Conservation (phyloP, 176 grass and related monocot genomes). For the Phyllostachys edulis region DNA sequence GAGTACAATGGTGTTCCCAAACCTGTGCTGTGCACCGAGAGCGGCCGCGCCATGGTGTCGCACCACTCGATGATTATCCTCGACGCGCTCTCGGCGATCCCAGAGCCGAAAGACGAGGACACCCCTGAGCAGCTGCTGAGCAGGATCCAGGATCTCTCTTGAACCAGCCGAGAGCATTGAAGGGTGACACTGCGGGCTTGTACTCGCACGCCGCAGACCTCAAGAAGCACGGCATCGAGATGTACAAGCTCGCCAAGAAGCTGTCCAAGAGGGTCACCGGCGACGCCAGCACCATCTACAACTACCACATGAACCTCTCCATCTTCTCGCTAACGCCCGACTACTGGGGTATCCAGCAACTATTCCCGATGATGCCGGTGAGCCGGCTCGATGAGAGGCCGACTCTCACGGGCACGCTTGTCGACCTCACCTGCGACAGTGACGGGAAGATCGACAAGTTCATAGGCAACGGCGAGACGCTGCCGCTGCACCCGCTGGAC, state of each 20-base stretch:
- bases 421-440: conserved; percentile 44
- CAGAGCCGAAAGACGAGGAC: conserved; percentile 3
- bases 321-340: conserved; percentile 37
- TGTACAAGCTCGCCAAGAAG: conserved; percentile 4
- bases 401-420: background rate
- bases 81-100: conserved; percentile 19
- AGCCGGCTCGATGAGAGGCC: conserved; percentile 28
- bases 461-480: conserved; percentile 8
- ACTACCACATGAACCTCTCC: conserved; percentile 55
- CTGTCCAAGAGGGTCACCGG: conserved; percentile 5
- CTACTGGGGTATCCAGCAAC: conserved; percentile 20
- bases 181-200: background rate
- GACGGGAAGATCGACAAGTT: conserved; percentile 36
- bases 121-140: background rate
- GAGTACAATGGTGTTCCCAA: background rate
- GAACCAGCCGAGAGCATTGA: background rate
- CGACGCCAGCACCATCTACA: background rate
- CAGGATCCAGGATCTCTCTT: background rate
- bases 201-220: background rate
- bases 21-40: conserved; percentile 35
- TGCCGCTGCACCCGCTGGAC: conserved; percentile 34
- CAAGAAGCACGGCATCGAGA: conserved; percentile 29
- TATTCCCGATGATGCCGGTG: conserved; percentile 40
- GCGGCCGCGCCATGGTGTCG: conserved; percentile 12
- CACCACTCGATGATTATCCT: conserved; percentile 37